Conservation (phyloP, 768 basidiomycete genomes). For the Amanita pseudoporphyria region DNA sequence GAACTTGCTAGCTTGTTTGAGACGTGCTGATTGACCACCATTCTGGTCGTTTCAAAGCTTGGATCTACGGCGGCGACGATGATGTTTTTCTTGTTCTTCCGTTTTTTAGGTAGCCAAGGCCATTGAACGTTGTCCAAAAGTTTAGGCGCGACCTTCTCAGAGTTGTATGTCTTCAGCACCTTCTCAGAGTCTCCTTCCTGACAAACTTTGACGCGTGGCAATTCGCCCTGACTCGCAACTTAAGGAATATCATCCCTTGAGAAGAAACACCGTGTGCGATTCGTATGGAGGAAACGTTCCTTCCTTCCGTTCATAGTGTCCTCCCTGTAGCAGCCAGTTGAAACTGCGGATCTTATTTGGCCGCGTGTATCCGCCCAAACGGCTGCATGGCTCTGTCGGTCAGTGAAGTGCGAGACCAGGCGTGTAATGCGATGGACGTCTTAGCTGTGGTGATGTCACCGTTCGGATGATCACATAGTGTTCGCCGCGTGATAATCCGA, state of each 20-base stretch:
- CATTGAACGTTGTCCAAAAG: too few species aligned
- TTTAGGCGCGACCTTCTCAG: neutral
- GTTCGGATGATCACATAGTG: too few species aligned
- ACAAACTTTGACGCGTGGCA: neutral
- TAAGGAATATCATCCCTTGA: constrained; percentile 24
- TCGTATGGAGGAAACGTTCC: constrained; percentile 26
- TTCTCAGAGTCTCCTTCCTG: neutral
- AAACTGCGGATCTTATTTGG: constrained; percentile 26
- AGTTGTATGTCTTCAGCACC: neutral
- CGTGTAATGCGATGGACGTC: too few species aligned
- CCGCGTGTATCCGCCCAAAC: constrained; percentile 28
- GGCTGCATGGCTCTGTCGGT: constrained; percentile 15
- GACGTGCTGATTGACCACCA: too few species aligned
- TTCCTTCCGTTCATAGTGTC: constrained; percentile 16
- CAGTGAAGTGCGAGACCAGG: too few species aligned
- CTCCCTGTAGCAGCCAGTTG: constrained; percentile 27
- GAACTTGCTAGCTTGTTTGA: too few species aligned
- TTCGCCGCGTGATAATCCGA: too few species aligned
- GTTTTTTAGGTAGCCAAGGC: too few species aligned
- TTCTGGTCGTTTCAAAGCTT: too few species aligned
- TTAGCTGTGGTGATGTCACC: too few species aligned
- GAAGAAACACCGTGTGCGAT: constrained; percentile 28
- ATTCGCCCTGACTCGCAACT: constrained; percentile 10
- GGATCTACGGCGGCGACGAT: too few species aligned
- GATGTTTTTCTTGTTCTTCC: too few species aligned